A percentile compares a stretch with the other conserved stretches of the same genome.
Evolutionary conservation across 163 green algal genomes (phyloP).

Genomic region (Chlorella variabilis): DNA sequence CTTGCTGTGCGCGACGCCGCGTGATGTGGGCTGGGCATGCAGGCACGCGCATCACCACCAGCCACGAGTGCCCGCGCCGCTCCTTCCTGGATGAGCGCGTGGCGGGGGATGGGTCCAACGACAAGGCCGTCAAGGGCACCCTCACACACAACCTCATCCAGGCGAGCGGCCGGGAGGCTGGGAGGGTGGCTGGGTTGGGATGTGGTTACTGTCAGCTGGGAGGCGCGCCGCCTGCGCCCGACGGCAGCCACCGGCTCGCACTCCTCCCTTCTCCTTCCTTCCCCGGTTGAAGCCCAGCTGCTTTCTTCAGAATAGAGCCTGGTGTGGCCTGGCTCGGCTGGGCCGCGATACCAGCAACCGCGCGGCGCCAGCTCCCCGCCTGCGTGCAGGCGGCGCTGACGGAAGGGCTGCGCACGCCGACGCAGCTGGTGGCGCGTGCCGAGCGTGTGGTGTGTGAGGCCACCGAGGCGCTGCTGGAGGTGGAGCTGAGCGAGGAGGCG

Average conservation of each 20-base stretch:
- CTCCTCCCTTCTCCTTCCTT: not conserved
- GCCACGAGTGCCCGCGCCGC: slow-evolving; percentile 70
- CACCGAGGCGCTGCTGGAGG: slow-evolving; percentile 65
- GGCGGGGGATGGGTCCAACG: slow-evolving; percentile 52
- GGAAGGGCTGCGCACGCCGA: slow-evolving; percentile 34
- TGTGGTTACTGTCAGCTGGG: not conserved
- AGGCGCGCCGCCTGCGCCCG: too few species aligned
- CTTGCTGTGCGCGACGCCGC: too few species aligned
- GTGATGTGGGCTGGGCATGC: not conserved
- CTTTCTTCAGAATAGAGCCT: too few species aligned
- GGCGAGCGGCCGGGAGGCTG: too few species aligned
- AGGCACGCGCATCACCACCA: slow-evolving; percentile 74
- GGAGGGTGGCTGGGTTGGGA: too few species aligned
- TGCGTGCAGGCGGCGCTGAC: slow-evolving; percentile 46
- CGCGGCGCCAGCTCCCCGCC: not conserved
- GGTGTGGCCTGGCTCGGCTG: too few species aligned
- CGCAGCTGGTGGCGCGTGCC: slow-evolving; percentile 32
- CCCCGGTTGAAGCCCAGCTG: too few species aligned
- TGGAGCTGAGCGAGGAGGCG: slow-evolving; percentile 55
- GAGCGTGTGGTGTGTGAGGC: slow-evolving; percentile 45
- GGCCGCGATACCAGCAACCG: too few species aligned
- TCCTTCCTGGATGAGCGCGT: slow-evolving; percentile 78
- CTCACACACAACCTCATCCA: slow-evolving; percentile 83
- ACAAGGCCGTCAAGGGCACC: slow-evolving; percentile 69
- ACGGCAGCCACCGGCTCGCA: not conserved